phyloP scores from a whole-genome alignment of 192 early-diverging fungal genomes.

The Coemansia sp. region DNA sequence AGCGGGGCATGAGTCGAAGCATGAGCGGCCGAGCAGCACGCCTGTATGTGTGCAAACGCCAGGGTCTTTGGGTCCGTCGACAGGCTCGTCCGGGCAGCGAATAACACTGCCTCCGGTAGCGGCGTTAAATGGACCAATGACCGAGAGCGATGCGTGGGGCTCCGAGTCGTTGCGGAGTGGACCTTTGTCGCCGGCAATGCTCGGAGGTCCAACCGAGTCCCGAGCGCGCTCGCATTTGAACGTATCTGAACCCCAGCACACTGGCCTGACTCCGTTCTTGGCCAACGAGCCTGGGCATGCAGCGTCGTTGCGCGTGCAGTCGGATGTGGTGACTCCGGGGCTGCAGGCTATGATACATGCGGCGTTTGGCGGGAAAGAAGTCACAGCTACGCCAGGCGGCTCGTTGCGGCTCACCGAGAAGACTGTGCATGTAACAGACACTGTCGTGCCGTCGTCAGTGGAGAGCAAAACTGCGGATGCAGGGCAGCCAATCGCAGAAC shows the following conservation, averaged over 20 bases:
- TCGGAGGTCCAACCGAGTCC: slow-evolving; percentile 59
- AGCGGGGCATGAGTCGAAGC: background rate
- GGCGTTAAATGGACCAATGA: slow-evolving; percentile 58
- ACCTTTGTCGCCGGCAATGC: slow-evolving; percentile 76
- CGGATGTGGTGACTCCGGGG: slow-evolving; percentile 24
- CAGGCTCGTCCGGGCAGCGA: slow-evolving; percentile 11
- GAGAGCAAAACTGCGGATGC: background rate
- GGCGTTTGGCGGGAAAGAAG: slow-evolving; percentile 27
- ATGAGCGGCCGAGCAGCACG: slow-evolving; percentile 11
- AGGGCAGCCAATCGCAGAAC: background rate
- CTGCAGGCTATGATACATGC: slow-evolving; percentile 39
- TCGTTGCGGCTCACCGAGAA: slow-evolving; percentile 22
- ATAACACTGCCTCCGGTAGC: slow-evolving; percentile 73
- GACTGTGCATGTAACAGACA: background rate
- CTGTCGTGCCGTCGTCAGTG: background rate
- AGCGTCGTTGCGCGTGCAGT: slow-evolving; percentile 12
- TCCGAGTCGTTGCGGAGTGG: slow-evolving; percentile 67
- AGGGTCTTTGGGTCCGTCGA: background rate
- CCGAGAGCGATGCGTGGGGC: slow-evolving; percentile 55
- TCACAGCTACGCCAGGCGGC: slow-evolving; percentile 41
- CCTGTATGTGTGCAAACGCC: background rate
- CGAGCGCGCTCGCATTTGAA: slow-evolving; percentile 23
- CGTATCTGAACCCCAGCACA: slow-evolving; percentile 32
- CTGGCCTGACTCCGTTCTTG: slow-evolving; percentile 47
- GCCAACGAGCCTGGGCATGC: slow-evolving; percentile 24